Evolutionary conservation across 192 early-diverging fungal species (phyloP).

Genomic region (Linnemannia hyalina): DNA sequence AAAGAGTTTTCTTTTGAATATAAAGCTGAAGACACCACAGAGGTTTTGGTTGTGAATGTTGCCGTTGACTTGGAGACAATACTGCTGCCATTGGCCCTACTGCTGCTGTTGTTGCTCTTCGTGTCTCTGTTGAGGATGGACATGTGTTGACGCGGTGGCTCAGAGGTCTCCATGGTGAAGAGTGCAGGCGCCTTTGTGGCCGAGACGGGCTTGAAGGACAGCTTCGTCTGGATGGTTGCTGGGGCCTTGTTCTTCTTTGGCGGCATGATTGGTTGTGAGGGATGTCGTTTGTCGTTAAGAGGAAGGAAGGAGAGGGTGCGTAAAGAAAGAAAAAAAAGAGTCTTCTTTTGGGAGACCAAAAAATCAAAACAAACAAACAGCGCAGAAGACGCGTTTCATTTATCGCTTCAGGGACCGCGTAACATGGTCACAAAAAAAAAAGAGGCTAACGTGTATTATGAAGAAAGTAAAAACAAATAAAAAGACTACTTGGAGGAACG

Average conservation of each 20-base stretch:
- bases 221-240: constrained; percentile 45
- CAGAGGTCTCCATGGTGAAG: constrained; percentile 12
- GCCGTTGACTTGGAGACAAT: neutral
- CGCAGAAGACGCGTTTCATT: constrained; percentile 10
- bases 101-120: neutral
- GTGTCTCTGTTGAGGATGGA: constrained; percentile 23
- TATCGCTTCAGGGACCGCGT: neutral
- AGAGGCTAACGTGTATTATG: too few species aligned
- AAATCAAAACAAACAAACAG: constrained; percentile 11
- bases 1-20: neutral
- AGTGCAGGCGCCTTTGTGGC: neutral
- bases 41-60: neutral
- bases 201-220: constrained; percentile 34
- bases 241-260: constrained; percentile 35
- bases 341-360: neutral
- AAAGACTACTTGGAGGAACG: constrained; percentile 13
- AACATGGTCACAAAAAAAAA: neutral
- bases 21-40: neutral
- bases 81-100: neutral
- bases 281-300: neutral
- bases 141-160: constrained; percentile 25
- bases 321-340: neutral
- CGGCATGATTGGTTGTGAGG: constrained; percentile 21
- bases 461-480: neutral
- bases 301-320: neutral